A percentile compares a stretch with the other conserved stretches of the same genome.
These are phyloP conservation scores for Mycena galopus DNA, from an alignment of 768 basidiomycete species.

Conservation along the genomic window DNA sequence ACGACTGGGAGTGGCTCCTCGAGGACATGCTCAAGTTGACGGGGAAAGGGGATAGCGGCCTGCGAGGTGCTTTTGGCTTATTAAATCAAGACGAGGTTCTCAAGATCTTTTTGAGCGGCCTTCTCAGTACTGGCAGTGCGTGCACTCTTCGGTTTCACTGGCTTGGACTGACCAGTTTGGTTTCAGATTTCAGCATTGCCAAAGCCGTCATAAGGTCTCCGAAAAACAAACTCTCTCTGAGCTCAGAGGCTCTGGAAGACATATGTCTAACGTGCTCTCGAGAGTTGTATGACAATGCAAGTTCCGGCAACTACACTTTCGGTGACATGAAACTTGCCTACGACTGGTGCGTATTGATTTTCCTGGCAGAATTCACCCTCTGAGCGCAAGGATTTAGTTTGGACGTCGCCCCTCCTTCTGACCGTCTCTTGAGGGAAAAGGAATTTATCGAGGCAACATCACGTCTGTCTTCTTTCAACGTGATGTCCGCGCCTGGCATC, in stretches of 20 bases:
- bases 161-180: conserved; percentile 9
- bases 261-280: conserved; percentile 85
- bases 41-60: conserved; percentile 68
- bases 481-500: conserved; percentile 79
- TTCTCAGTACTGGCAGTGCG: conserved; percentile 91
- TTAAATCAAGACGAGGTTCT: conserved; percentile 78
- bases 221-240: conserved; percentile 63
- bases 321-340: conserved; percentile 98
- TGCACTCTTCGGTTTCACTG: conserved; percentile 42
- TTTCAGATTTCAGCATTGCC: conserved; percentile 76
- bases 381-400: conserved; percentile 62
- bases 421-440: conserved; percentile 74
- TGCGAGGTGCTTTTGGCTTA: conserved; percentile 86
- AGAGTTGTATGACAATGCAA: conserved; percentile 97
- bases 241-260: conserved; percentile 70
- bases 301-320: conserved; percentile 89
- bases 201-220: conserved; percentile 67
- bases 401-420: conserved; percentile 76
- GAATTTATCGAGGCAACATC: conserved; percentile 99
- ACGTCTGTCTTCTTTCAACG: conserved; percentile 92
- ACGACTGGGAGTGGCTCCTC: conserved; percentile 90
- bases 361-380: conserved; percentile 19
- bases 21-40: conserved; percentile 92
- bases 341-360: conserved; percentile 76
- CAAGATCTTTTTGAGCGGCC: conserved; percentile 87